phyloP scores from a whole-genome alignment of 176 grass and related monocot species.

The Ensete ventricosum region DNA sequence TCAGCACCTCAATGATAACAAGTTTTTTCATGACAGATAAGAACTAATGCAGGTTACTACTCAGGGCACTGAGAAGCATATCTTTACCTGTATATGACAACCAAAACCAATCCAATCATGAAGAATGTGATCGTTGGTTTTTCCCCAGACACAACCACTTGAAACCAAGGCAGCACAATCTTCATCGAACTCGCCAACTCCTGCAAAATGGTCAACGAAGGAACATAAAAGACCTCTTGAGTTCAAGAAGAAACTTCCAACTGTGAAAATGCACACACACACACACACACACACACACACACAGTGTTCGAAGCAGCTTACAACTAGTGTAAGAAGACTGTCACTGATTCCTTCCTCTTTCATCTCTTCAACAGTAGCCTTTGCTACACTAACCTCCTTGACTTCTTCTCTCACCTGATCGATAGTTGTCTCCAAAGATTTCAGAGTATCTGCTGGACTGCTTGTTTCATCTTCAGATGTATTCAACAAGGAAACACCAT shows the following conservation, averaged over 20 bases:
- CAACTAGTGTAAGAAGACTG: conserved; percentile 63
- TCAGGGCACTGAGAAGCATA: background rate
- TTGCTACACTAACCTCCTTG: conserved; percentile 47
- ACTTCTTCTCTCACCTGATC: conserved; percentile 69
- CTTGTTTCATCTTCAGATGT: conserved; percentile 26
- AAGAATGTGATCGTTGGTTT: conserved; percentile 31
- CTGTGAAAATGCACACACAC: background rate
- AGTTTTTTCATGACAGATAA: background rate
- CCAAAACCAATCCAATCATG: conserved; percentile 28
- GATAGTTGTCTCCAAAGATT: conserved; percentile 41
- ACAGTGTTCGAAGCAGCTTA: conserved; percentile 21
- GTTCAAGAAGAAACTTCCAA: background rate
- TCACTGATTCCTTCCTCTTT: conserved; percentile 70
- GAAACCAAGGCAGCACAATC: conserved; percentile 37
- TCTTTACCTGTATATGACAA: conserved; percentile 82
- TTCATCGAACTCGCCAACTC: conserved; percentile 44
- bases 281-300: background rate
- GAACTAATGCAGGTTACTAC: background rate
- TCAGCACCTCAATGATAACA: background rate
- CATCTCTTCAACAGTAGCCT: conserved; percentile 54
- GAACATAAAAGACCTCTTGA: too few relatives aligned
- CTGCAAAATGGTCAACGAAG: conserved; percentile 23
- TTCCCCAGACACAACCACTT: conserved; percentile 47
- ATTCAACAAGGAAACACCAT: conserved; percentile 22
- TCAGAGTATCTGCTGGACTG: conserved; percentile 30